Base-by-base conservation (phyloP, 139 green algal species). In the Volvox africanus region DNA sequence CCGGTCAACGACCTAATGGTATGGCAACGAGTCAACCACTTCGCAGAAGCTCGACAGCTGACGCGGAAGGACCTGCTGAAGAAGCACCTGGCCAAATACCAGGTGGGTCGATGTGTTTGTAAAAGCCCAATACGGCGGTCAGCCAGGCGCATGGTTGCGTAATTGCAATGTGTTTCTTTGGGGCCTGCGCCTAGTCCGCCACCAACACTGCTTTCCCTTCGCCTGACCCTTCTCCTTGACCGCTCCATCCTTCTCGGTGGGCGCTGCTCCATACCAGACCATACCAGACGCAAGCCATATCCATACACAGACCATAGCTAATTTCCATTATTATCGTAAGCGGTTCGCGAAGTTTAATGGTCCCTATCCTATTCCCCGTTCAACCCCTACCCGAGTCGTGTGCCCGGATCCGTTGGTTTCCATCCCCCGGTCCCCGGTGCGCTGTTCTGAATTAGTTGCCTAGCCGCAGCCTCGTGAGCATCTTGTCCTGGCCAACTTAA, bases 21-120 rank as follows among this genome's bases (percentile, higher is more conserved):
- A 35, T 95, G 93, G 93, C 94, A 96, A 91, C 86, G 87, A 0
- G 92, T 96, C 21, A 96, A 96, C 82, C 94, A 96, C 93, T 96
- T 94, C 80, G 82, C 92, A 5, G 92, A 94, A 76, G 91, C 92
- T 2, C 88, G 90, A 44, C 91, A 96, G 88, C 87, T 96, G 17
- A 95, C 94, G 37, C 91, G 94, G 37, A 96, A 96, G 89, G 94
- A 96, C 91, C 83, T 95, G 71, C 92, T 96, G 32, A 95, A 94
- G 69, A 89, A 87, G 80, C 93, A 96, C 89, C 87, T 96, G 9
- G 88, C 90, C 9, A 87, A 91, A 33, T 93, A 93, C 91, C 91
- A 95, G 93, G 93, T 93, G 78, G 65, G 71, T 24, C 14, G 2
- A 1, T 73, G 65, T 24, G 65, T 11, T 9, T 2, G 65, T 24